Evolutionary conservation across 345 rosid species (phyloP).

Genomic region (Noccaea bulbosa): DNA sequence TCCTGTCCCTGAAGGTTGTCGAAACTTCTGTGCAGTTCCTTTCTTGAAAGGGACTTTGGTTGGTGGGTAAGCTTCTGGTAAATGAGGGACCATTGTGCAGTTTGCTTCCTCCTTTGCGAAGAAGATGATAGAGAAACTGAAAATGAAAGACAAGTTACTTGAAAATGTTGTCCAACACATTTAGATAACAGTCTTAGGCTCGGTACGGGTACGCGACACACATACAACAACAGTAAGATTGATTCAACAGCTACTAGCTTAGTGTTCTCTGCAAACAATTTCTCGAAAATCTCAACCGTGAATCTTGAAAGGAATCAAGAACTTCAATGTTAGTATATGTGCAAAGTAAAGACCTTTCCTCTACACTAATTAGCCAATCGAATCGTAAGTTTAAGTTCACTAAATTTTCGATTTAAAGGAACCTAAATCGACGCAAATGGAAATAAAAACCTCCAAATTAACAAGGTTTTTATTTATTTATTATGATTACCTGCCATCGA

Average conservation of each 20-base stretch:
- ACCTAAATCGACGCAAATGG: not conserved
- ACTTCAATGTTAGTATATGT: not conserved
- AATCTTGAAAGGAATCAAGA: not conserved
- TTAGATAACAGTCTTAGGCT: not conserved
- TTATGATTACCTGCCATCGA: constrained; percentile 72
- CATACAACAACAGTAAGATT: not conserved
- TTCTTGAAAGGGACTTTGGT: constrained; percentile 65
- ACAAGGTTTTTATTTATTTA: not conserved
- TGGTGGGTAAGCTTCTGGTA: constrained; percentile 68
- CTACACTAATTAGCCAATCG: constrained; percentile 12
- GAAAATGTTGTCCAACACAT: not conserved
- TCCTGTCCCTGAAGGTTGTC: constrained; percentile 84
- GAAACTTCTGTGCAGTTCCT: constrained; percentile 74
- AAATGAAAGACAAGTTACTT: not conserved
- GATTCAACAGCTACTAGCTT: constrained; percentile 10
- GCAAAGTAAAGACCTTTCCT: not conserved
- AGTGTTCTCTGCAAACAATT: not conserved
- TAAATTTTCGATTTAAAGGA: not conserved
- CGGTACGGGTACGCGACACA: not conserved
- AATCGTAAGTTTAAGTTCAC: not conserved
- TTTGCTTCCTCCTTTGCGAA: constrained; percentile 78
- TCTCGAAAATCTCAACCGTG: not conserved
- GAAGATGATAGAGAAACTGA: constrained; percentile 76
- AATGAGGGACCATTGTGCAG: constrained; percentile 67
- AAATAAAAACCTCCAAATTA: not conserved